These are phyloP conservation scores for Cryptomeria japonica DNA, from an alignment of 75 land plant species.

Conservation along the genomic window DNA sequence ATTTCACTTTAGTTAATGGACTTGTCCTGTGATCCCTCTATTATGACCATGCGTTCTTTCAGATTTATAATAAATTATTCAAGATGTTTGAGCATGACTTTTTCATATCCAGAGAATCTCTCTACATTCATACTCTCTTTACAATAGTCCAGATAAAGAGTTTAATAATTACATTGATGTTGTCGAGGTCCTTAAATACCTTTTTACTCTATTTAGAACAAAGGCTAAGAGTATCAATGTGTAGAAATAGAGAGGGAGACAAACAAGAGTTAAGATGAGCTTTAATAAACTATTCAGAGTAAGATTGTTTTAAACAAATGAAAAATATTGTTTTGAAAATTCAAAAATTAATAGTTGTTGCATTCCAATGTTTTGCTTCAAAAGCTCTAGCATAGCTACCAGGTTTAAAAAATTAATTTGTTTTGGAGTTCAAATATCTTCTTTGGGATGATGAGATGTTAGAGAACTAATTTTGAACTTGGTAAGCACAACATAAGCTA, in stretches of 20 bases:
- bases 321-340: no score
- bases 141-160: background rate
- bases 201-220: no score
- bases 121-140: background rate
- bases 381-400: no score
- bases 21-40: background rate
- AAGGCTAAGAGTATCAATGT: background rate
- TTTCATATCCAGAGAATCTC: background rate
- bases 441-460: no score
- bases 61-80: background rate
- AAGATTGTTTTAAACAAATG: no score
- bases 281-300: background rate
- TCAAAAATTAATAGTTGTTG: background rate
- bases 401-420: no score
- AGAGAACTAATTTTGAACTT: no score
- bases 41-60: background rate
- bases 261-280: background rate
- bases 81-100: background rate
- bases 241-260: background rate
- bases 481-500: no score
- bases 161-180: background rate
- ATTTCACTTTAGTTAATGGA: background rate
- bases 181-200: background rate
- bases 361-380: background rate
- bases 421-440: no score